Conservation (phyloP, 306 rosid species). For the Sicyos edulis region DNA sequence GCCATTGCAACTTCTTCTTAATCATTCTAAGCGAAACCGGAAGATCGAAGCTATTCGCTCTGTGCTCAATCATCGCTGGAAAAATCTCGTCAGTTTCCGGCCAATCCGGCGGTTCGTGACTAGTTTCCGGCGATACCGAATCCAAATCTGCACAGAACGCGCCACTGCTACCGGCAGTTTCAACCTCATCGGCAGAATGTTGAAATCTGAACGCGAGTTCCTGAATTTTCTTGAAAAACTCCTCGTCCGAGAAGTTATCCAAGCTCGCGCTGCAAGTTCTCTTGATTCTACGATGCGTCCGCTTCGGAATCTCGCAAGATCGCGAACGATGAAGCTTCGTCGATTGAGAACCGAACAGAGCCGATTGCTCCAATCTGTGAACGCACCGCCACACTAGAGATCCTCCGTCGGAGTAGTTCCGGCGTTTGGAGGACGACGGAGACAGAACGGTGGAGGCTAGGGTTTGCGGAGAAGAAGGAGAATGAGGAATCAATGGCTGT, state of each 20-base stretch:
- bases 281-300: conserved; percentile 20
- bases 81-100: conserved; percentile 37
- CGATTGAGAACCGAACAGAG: conserved; percentile 30
- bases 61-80: conserved; percentile 58
- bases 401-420: conserved; percentile 21
- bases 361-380: conserved; percentile 35
- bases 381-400: conserved; percentile 31
- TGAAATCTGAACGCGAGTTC: conserved; percentile 66
- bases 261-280: conserved; percentile 59
- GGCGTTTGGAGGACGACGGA: conserved; percentile 10
- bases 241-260: conserved; percentile 66
- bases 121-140: conserved; percentile 24
- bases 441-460: conserved; percentile 19
- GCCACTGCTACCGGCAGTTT: background rate
- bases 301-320: conserved; percentile 31
- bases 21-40: conserved; percentile 80
- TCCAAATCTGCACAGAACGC: conserved; percentile 10
- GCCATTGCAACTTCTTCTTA: conserved; percentile 65
- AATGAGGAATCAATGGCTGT: conserved; percentile 18
- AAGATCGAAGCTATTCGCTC: conserved; percentile 77
- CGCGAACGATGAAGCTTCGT: conserved; percentile 36
- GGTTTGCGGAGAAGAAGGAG: conserved; percentile 20
- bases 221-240: conserved; percentile 62
- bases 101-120: conserved; percentile 40
- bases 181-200: conserved; percentile 23